Conservation (phyloP, 257 asterid species). For the Ocimum tenuiflorum region DNA sequence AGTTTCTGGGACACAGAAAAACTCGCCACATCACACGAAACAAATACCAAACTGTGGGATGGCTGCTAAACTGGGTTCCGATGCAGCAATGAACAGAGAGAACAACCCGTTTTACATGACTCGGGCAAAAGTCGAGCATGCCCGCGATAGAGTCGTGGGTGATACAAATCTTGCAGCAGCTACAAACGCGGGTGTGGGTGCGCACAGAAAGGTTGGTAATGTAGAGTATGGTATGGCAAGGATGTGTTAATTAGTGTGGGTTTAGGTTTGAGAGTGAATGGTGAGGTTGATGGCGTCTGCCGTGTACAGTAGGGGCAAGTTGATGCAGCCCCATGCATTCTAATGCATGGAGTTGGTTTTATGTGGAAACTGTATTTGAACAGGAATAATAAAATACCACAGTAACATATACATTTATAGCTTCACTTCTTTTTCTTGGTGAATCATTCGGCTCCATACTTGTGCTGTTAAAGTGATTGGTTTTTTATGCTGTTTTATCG, state of each 20-base stretch:
- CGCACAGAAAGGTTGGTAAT: slow-evolving; percentile 35
- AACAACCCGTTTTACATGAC: slow-evolving; percentile 46
- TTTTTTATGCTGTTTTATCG: too few relatives aligned
- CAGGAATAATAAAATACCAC: neutral
- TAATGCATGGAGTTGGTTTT: too few relatives aligned
- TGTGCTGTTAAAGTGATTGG: too few relatives aligned
- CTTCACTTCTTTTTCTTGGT: too few relatives aligned
- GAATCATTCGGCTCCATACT: too few relatives aligned
- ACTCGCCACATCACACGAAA: slow-evolving; percentile 30
- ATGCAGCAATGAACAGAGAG: slow-evolving; percentile 57
- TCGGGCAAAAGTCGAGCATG: slow-evolving; percentile 10
- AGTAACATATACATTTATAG: neutral
- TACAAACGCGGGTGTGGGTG: slow-evolving; percentile 13
- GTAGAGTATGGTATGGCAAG: slow-evolving; percentile 36
- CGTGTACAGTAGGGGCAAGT: slow-evolving; percentile 1
- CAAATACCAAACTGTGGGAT: slow-evolving; percentile 50
- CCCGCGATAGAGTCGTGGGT: too few relatives aligned
- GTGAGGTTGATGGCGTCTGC: neutral
- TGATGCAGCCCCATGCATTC: neutral
- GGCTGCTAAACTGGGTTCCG: slow-evolving; percentile 60
- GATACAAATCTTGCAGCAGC: neutral
- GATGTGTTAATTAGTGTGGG: slow-evolving; percentile 25
- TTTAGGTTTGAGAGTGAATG: neutral
- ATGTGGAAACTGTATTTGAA: neutral
- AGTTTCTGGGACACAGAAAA: slow-evolving; percentile 25